Percentiles rank a stretch among this genome's conserved stretches.
These are phyloP conservation scores for Cryptococcus hybrid DNA, from an alignment of 1,284 basidiomycete species.

Conservation along the genomic window DNA sequence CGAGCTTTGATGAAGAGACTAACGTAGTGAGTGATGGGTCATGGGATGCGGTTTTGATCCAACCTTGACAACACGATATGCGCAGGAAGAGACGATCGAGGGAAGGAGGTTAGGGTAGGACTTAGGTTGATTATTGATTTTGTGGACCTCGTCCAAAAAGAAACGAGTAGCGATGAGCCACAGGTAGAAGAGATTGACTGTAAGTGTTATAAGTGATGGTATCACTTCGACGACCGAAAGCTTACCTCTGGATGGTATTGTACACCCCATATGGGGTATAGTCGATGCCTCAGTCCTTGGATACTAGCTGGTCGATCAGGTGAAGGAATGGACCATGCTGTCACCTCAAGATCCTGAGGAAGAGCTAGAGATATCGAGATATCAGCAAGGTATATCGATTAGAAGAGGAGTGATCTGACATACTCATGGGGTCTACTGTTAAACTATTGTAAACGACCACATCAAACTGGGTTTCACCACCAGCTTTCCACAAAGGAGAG, in stretches of 20 bases:
- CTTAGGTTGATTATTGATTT: slow-evolving; percentile 21
- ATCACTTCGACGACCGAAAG: not conserved
- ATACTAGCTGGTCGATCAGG: slow-evolving; percentile 37
- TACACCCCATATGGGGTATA: slow-evolving; percentile 82
- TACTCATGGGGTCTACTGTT: slow-evolving; percentile 49
- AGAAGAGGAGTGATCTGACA: slow-evolving; percentile 6
- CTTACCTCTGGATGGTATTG: slow-evolving; percentile 90
- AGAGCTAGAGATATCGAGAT: slow-evolving; percentile 29
- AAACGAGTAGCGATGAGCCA: slow-evolving; percentile 43
- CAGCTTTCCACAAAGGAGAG: slow-evolving; percentile 21
- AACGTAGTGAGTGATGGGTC: not conserved
- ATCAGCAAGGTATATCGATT: not conserved
- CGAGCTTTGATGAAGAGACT: not conserved
- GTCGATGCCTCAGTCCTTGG: slow-evolving; percentile 57
- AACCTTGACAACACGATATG: slow-evolving; percentile 32
- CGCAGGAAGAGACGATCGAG: slow-evolving; percentile 34
- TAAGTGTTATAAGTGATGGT: not conserved
- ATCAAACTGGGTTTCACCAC: slow-evolving; percentile 51
- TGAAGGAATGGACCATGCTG: slow-evolving; percentile 49
- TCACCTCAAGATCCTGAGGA: slow-evolving; percentile 52
- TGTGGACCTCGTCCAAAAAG: slow-evolving; percentile 42
- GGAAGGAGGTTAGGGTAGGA: slow-evolving; percentile 34
- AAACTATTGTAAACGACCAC: slow-evolving; percentile 78
- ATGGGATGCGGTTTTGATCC: not conserved
- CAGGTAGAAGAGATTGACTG: slow-evolving; percentile 52